Conservation (phyloP, 2,329 filamentous ascomycete species). For the Graphilbum fragrans region DNA sequence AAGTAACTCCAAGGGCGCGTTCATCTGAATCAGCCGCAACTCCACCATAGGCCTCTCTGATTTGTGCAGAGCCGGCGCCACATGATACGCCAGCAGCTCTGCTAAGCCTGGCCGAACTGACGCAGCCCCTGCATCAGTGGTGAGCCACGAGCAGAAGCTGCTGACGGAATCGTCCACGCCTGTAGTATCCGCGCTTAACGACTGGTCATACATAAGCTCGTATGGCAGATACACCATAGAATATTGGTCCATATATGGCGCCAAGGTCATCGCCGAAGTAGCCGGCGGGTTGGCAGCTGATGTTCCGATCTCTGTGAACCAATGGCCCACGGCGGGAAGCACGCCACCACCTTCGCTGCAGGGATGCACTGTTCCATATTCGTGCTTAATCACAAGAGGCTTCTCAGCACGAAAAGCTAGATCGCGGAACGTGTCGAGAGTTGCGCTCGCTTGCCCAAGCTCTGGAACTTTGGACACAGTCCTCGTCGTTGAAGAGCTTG, state of each 20-base stretch:
- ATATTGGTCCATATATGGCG: conserved; percentile 19
- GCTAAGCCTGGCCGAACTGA: conserved; percentile 4
- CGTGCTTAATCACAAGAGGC: conserved; percentile 37
- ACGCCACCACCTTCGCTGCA: neutral
- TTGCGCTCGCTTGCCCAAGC: conserved; percentile 3
- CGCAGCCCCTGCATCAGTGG: neutral
- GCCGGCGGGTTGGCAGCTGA: neutral
- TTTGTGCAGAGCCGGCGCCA: too few species aligned
- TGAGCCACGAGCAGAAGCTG: conserved; percentile 7
- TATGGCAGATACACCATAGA: conserved; percentile 23
- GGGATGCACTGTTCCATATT: conserved; percentile 14
- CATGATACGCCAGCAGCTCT: conserved; percentile 4
- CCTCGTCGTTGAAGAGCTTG: too few species aligned
- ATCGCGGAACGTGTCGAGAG: conserved; percentile 35
- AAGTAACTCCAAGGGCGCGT: conserved; percentile 54
- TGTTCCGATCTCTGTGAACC: conserved; percentile 46
- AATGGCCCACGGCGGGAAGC: conserved; percentile 44
- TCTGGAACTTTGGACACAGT: neutral
- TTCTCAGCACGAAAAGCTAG: conserved; percentile 36
- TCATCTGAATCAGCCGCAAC: conserved; percentile 37
- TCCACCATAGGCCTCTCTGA: too few species aligned
- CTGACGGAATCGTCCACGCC: neutral
- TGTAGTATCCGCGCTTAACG: neutral
- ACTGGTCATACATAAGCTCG: conserved; percentile 18
- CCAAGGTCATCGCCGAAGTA: conserved; percentile 1